Percentiles rank a stretch among this genome's conserved stretches.
These are phyloP conservation scores for Zygosaccharomyces gambellarensis DNA, from an alignment of 805 yeast species.

Conservation along the genomic window DNA sequence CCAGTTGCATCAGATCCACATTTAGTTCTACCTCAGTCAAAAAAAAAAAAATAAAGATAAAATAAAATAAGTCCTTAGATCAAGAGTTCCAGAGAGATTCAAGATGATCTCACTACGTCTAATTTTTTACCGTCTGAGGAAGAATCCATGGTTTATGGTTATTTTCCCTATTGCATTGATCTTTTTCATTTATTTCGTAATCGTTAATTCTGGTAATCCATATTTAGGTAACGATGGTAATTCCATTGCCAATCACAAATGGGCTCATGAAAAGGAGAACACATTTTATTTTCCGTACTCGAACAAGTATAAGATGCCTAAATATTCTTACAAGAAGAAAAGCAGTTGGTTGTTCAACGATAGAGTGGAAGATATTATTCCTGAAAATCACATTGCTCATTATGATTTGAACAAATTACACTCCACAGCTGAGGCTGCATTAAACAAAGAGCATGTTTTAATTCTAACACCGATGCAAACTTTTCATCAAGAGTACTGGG, in stretches of 20 bases:
- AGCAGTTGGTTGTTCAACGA: conserved; percentile 44
- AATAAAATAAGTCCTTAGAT: neutral
- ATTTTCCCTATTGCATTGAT: conserved; percentile 24
- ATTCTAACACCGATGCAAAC: conserved; percentile 87
- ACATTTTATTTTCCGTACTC: conserved; percentile 36
- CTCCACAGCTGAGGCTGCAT: conserved; percentile 65
- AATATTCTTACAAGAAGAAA: conserved; percentile 43
- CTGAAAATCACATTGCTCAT: conserved; percentile 72
- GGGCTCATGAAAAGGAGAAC: conserved; percentile 36
- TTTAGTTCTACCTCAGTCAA: neutral
- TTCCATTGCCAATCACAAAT: conserved; percentile 28
- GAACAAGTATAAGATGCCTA: conserved; percentile 36
- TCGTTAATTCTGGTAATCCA: conserved; percentile 21
- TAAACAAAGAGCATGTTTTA: conserved; percentile 75
- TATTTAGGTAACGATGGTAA: conserved; percentile 24
- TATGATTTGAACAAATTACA: conserved; percentile 78
- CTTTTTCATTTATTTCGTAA: conserved; percentile 20
- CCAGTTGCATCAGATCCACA: neutral
- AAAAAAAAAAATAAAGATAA: neutral
- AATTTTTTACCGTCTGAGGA: conserved; percentile 27
- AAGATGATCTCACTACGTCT: conserved; percentile 18
- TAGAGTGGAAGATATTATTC: conserved; percentile 50
- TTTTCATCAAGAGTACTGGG: conserved; percentile 85
- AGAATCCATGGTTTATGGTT: conserved; percentile 24
- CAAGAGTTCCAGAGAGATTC: neutral